Base-by-base conservation (phyloP, 192 early-diverging fungal species). In the Chytriomyces hyalinus region DNA sequence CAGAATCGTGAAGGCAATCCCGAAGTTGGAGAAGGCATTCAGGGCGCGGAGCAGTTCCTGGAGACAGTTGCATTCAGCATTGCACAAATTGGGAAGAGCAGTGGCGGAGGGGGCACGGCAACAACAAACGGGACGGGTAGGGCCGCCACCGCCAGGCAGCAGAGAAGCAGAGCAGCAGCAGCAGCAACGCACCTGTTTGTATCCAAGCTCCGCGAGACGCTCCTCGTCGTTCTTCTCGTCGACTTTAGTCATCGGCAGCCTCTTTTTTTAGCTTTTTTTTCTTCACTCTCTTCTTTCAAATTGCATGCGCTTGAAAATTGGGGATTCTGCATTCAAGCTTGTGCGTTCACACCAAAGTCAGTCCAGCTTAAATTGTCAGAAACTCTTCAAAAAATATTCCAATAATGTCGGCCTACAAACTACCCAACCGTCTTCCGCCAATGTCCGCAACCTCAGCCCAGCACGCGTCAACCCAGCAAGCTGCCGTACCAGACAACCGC, bases 1-100 rank as follows among this genome's bases (percentile, higher is more conserved):
- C 22, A 73, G 24, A 22, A 73, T 73, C 0, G 70, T 63, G 70
- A 73, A 59, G 9, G 70, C 59, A 11, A 73, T 73, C n/a, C 70
- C 70, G 44, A 73, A 73, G 70, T 73, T 73, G 50, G 61, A 20
- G 60, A 73, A 73, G 10, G 44, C 60, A 62, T 73, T 43, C 20
- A 73, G 70, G 44, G 22, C 70, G 10, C 70, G 49, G 44, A 61
- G 13, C n/a, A 73, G 57, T 44, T 73, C 70, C 70, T 73, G 49
- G 11, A 67, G 5, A 9, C 26, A 17, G 57, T 57, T 20, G 20
- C 15, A 57, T 57, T 13, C 0, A 36, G 36, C 36, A 36, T 36
- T 65, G n/a, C 11, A 69, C 48, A 45, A n/a, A 15, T 48, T 69
- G 64, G 24, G 64, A 20, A 43, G 64, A 43, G 20, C 4, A 13